phyloP scores from a whole-genome alignment of 2,329 filamentous ascomycete species.

The Fusarium chuoi region DNA sequence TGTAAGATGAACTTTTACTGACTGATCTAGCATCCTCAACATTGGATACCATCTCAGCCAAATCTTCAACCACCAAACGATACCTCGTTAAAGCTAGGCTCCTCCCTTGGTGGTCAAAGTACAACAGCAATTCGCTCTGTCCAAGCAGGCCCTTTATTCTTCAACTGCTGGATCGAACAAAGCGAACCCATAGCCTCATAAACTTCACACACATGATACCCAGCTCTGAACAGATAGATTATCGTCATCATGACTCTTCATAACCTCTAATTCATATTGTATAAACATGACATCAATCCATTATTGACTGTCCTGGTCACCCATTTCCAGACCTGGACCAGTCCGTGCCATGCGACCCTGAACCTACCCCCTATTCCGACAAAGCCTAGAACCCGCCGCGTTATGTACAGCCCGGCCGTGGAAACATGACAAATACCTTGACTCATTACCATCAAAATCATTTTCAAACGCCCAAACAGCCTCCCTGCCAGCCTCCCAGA shows the following conservation, averaged over 20 bases:
- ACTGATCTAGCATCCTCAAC: constrained; percentile 63
- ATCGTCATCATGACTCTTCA: constrained; percentile 41
- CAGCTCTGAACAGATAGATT: constrained; percentile 21
- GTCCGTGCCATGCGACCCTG: constrained; percentile 30
- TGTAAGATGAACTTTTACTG: constrained; percentile 12
- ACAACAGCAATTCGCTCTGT: constrained; percentile 65
- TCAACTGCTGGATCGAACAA: constrained; percentile 73
- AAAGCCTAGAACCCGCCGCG: constrained; percentile 25
- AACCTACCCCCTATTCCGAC: constrained; percentile 37
- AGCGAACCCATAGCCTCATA: background rate
- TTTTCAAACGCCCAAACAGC: constrained; percentile 34
- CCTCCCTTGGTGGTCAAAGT: constrained; percentile 50
- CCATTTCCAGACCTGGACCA: constrained; percentile 38
- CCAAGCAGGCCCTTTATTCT: constrained; percentile 67
- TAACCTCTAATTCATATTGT: constrained; percentile 37
- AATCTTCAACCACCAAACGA: constrained; percentile 54
- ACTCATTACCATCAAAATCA: constrained; percentile 22
- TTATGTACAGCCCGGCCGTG: constrained; percentile 37
- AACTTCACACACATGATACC: constrained; percentile 14
- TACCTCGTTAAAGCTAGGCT: constrained; percentile 43
- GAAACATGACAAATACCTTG: constrained; percentile 32
- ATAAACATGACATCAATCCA: constrained; percentile 35
- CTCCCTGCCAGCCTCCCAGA: constrained; percentile 31
- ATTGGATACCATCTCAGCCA: constrained; percentile 68
- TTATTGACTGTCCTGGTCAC: constrained; percentile 11